A percentile compares a stretch with the other conserved stretches of the same genome.
These are phyloP conservation scores for Astragalus membranaceus DNA, from an alignment of 306 rosid genomes.

Conservation along the genomic window DNA sequence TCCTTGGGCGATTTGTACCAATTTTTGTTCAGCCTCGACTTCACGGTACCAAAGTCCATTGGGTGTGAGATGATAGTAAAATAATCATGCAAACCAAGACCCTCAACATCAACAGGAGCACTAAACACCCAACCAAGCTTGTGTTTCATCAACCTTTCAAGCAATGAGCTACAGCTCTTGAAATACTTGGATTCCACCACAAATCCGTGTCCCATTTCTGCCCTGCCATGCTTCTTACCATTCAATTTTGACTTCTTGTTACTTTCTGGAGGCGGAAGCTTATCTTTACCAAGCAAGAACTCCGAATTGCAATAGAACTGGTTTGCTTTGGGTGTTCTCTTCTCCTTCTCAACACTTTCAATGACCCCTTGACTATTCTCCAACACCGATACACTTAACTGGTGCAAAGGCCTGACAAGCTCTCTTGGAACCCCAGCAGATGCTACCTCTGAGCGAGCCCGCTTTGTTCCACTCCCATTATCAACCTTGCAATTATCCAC, in stretches of 20 bases:
- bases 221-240: constrained; percentile 62
- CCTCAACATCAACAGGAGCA: constrained; percentile 66
- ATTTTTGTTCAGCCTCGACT: constrained; percentile 68
- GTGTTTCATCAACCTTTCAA: constrained; percentile 90
- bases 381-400: constrained; percentile 47
- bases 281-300: constrained; percentile 89
- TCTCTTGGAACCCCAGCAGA: constrained; percentile 48
- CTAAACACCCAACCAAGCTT: constrained; percentile 94
- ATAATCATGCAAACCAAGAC: constrained; percentile 88
- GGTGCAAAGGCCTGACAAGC: constrained; percentile 55
- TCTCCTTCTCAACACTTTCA: constrained; percentile 84
- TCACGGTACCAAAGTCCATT: constrained; percentile 89
- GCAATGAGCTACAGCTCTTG: constrained; percentile 84
- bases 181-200: constrained; percentile 63
- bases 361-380: constrained; percentile 60
- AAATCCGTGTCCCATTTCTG: constrained; percentile 49
- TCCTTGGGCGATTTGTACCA: constrained; percentile 95
- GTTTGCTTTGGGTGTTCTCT: constrained; percentile 93
- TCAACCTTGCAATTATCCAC: constrained; percentile 29
- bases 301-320: constrained; percentile 80
- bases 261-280: constrained; percentile 83
- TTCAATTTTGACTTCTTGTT: constrained; percentile 67
- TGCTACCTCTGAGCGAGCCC: constrained; percentile 57
- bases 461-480: constrained; percentile 43
- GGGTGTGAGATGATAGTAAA: constrained; percentile 68